Conservation (phyloP, 2,329 filamentous ascomycete species). For the Aureobasidium mangrovei region DNA sequence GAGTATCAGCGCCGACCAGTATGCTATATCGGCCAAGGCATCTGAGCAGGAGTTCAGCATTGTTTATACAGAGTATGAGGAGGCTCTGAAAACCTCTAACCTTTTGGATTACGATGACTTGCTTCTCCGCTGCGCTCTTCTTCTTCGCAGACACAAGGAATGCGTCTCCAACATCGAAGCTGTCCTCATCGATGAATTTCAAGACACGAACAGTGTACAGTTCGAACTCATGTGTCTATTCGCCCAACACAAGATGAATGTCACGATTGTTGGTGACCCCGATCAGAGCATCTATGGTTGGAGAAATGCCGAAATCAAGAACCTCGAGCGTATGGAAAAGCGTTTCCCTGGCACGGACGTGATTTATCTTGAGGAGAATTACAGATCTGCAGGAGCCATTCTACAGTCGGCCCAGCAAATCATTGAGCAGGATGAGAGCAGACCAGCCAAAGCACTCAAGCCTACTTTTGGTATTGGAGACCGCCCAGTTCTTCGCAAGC, state of each 20-base stretch:
- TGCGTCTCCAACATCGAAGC: conserved; percentile 86
- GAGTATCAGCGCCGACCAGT: conserved; percentile 40
- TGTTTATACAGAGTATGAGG: conserved; percentile 68
- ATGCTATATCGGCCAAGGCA: conserved; percentile 33
- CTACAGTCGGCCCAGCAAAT: conserved; percentile 70
- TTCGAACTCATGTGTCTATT: conserved; percentile 90
- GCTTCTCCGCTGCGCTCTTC: conserved; percentile 69
- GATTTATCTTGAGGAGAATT: conserved; percentile 86
- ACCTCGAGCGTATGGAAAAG: conserved; percentile 66
- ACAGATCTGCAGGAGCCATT: conserved; percentile 81
- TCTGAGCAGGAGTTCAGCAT: conserved; percentile 56
- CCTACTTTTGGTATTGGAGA: conserved; percentile 75
- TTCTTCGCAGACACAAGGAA: conserved; percentile 62
- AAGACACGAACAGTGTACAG: conserved; percentile 92
- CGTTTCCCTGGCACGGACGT: conserved; percentile 73
- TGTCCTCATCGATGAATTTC: conserved; percentile 93
- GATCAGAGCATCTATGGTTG: conserved; percentile 98
- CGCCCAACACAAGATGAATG: conserved; percentile 60
- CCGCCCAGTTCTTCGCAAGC: conserved; percentile 66
- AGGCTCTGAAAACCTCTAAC: conserved; percentile 64
- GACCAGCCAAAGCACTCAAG: conserved; percentile 71
- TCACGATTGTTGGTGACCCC: conserved; percentile 92
- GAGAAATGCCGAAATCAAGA: conserved; percentile 84
- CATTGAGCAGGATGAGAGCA: conserved; percentile 77
- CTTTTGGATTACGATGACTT: conserved; percentile 93